These are phyloP conservation scores for Parascedosporium putredinis DNA, from an alignment of 2,329 filamentous ascomycete genomes.

Conservation along the genomic window DNA sequence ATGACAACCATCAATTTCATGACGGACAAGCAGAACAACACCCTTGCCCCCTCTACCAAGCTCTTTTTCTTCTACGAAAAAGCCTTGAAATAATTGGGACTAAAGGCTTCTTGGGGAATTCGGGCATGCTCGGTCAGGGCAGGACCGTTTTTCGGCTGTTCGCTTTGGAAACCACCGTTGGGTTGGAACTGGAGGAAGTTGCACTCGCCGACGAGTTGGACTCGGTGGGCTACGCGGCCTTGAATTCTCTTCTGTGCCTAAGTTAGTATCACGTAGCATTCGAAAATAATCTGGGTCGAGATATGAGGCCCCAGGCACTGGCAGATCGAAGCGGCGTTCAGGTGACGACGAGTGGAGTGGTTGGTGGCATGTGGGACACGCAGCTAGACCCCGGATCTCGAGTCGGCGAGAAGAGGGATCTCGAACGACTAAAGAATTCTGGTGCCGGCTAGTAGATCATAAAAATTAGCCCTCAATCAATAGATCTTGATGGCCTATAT, in stretches of 20 bases:
- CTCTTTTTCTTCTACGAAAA: conserved; percentile 82
- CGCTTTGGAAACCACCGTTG: background rate
- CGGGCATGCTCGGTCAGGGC: conserved; percentile 40
- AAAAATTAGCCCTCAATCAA: background rate
- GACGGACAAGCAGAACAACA: conserved; percentile 85
- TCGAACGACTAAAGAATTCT: conserved; percentile 84
- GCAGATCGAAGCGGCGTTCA: conserved; percentile 38
- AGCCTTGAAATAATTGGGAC: conserved; percentile 86
- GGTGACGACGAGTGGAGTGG: conserved; percentile 45
- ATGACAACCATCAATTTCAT: conserved; percentile 79
- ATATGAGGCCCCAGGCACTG: conserved; percentile 49
- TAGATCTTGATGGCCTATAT: background rate
- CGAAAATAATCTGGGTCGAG: conserved; percentile 92
- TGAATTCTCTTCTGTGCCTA: conserved; percentile 33
- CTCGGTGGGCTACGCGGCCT: conserved; percentile 30
- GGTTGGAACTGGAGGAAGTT: conserved; percentile 32
- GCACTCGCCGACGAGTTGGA: conserved; percentile 43
- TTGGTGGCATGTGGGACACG: conserved; percentile 88
- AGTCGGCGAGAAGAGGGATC: conserved; percentile 78
- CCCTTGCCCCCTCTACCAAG: conserved; percentile 88
- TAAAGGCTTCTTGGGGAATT: conserved; percentile 81
- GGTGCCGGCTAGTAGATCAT: conserved; percentile 73
- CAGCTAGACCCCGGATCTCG: conserved; percentile 63
- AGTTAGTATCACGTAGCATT: conserved; percentile 59
- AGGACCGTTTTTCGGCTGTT: background rate